These are phyloP conservation scores for Leccinum sublutescens DNA, from an alignment of 768 basidiomycete species.

Conservation along the genomic window DNA sequence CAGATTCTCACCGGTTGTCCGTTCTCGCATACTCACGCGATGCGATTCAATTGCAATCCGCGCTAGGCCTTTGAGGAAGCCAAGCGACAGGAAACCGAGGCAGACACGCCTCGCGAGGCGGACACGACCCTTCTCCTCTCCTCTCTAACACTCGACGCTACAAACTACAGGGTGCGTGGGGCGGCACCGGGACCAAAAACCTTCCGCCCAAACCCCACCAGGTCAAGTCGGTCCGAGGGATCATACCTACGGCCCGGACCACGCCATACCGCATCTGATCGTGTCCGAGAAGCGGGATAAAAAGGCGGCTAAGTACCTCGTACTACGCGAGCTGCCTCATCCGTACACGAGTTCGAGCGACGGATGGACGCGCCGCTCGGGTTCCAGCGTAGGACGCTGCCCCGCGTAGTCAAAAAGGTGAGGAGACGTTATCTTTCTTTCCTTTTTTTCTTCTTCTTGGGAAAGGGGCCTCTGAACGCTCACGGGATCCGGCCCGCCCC, in stretches of 20 bases:
- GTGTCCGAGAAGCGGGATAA: constrained; percentile 95
- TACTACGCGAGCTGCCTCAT: constrained; percentile 87
- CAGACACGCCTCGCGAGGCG: constrained; percentile 48
- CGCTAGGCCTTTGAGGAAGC: constrained; percentile 79
- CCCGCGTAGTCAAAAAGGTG: constrained; percentile 65
- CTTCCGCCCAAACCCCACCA: constrained; percentile 62
- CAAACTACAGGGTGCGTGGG: constrained; percentile 81
- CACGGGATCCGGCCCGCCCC: background rate
- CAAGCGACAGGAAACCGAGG: constrained; percentile 81
- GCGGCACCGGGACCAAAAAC: constrained; percentile 69
- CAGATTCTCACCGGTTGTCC: background rate
- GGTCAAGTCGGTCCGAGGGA: constrained; percentile 79
- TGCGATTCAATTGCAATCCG: constrained; percentile 5
- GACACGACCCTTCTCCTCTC: constrained; percentile 45
- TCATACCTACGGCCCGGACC: constrained; percentile 78
- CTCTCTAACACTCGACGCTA: background rate
- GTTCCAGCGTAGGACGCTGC: constrained; percentile 82
- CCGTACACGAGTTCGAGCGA: constrained; percentile 95
- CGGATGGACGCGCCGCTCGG: constrained; percentile 75
- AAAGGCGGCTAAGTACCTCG: constrained; percentile 85
- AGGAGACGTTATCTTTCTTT: background rate
- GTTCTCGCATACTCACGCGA: background rate
- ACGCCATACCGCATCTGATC: constrained; percentile 83
- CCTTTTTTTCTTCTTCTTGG: background rate
- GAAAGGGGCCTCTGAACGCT: too few species aligned